These are phyloP conservation scores for Boletus subcaerulescens DNA, from an alignment of 768 basidiomycete genomes.

Conservation along the genomic window DNA sequence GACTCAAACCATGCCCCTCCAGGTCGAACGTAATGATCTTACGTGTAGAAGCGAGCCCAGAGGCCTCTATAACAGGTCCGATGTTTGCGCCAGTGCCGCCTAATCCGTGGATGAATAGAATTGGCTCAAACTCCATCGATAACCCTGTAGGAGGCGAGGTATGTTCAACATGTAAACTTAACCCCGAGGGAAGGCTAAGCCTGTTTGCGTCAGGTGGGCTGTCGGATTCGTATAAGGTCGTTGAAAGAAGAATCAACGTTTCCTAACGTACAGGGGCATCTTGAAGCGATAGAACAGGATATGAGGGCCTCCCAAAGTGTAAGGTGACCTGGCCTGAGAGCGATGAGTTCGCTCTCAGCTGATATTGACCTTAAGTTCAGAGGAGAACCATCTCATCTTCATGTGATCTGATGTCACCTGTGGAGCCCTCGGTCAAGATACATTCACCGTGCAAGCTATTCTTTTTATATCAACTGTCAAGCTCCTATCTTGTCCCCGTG, in stretches of 20 bases:
- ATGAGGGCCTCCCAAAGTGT: background rate
- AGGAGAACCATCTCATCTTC: background rate
- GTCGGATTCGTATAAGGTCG: background rate
- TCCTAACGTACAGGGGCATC: background rate
- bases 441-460: constrained; percentile 1
- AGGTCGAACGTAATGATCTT: constrained; percentile 13
- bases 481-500: background rate
- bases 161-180: constrained; percentile 1
- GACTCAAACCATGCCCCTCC: constrained; percentile 7
- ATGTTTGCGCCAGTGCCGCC: constrained; percentile 4
- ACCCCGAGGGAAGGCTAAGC: constrained; percentile 4
- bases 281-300: background rate
- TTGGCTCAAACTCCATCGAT: background rate
- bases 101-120: constrained; percentile 6
- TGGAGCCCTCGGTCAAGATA: background rate
- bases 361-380: background rate
- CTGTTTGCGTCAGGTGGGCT: constrained; percentile 5
- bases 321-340: background rate
- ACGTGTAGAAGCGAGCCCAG: constrained; percentile 8
- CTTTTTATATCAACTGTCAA: background rate
- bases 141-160: background rate
- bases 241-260: background rate
- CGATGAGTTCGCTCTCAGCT: background rate
- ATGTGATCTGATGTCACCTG: background rate
- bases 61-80: constrained; percentile 9